A percentile compares a stretch with the other conserved stretches of the same genome.
Conservation (phyloP, 805 yeast species). For the Brettanomyces naardenensis region DNA sequence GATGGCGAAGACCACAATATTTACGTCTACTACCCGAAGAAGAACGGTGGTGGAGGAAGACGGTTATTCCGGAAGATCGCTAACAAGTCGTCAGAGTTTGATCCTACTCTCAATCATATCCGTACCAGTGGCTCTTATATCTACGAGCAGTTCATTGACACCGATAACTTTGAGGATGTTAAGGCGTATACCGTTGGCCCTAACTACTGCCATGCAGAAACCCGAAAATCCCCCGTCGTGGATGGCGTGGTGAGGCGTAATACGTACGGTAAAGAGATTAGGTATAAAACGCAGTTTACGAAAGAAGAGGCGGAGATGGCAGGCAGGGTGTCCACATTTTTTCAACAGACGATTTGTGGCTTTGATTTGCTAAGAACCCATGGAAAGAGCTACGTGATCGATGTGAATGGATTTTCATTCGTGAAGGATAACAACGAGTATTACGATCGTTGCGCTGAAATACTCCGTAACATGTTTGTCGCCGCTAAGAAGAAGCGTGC, state of each 20-base stretch:
- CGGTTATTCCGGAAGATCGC: slow-evolving; percentile 92
- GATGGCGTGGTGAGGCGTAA: slow-evolving; percentile 97
- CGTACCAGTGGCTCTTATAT: slow-evolving; percentile 87
- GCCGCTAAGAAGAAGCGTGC: slow-evolving; percentile 42
- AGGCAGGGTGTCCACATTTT: slow-evolving; percentile 58
- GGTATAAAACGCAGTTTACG: slow-evolving; percentile 77
- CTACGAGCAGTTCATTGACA: slow-evolving; percentile 93
- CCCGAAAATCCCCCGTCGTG: slow-evolving; percentile 98
- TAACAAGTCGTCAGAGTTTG: slow-evolving; percentile 93
- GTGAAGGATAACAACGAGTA: slow-evolving; percentile 87
- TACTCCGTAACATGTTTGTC: slow-evolving; percentile 65
- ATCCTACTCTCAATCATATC: slow-evolving; percentile 64
- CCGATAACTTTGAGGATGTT: slow-evolving; percentile 97
- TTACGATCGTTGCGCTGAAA: slow-evolving; percentile 76
- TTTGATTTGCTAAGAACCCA: slow-evolving; percentile 87
- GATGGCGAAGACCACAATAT: slow-evolving; percentile 99
- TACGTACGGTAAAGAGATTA: slow-evolving; percentile 93
- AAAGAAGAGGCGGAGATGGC: slow-evolving; percentile 80
- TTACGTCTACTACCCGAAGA: slow-evolving; percentile 78
- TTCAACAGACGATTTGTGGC: slow-evolving; percentile 94
- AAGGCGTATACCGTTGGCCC: slow-evolving; percentile 97
- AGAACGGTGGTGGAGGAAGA: slow-evolving; percentile 97
- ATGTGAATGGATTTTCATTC: slow-evolving; percentile 96
- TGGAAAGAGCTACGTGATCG: slow-evolving; percentile 87
- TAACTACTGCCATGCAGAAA: slow-evolving; percentile 91